These are phyloP conservation scores for Xerocomus cyaneibrunnescens DNA, from an alignment of 1,284 basidiomycete genomes.

Conservation along the genomic window DNA sequence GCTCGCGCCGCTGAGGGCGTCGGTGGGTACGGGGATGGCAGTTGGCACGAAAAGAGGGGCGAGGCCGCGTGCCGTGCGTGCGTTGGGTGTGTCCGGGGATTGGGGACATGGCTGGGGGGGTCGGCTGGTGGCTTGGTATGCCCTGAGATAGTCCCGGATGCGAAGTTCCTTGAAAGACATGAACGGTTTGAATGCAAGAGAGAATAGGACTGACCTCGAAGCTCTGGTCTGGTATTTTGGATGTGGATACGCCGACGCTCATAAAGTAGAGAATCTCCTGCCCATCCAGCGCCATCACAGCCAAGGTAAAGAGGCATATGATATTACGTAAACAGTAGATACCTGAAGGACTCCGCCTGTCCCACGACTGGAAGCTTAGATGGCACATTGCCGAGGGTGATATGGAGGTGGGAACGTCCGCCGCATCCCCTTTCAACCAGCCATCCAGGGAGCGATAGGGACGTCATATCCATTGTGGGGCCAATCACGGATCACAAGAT, in stretches of 20 bases:
- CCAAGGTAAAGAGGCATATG: constrained; percentile 8
- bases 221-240: constrained; percentile 16
- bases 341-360: too few relatives aligned
- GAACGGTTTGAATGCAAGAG: not conserved
- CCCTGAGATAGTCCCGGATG: constrained; percentile 38
- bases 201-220: constrained; percentile 27
- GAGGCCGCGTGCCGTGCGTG: constrained; percentile 37
- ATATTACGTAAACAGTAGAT: constrained; percentile 25
- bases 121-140: constrained; percentile 34
- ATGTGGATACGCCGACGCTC: constrained; percentile 26
- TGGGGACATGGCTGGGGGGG: constrained; percentile 39
- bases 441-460: too few relatives aligned
- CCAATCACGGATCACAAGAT: too few relatives aligned
- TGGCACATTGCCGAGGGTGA: too few relatives aligned
- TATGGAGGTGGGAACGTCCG: too few relatives aligned
- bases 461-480: too few relatives aligned
- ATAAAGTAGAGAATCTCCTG: constrained; percentile 28
- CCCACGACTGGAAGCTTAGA: too few relatives aligned
- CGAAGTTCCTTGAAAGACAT: constrained; percentile 37
- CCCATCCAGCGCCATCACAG: constrained; percentile 12
- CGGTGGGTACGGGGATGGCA: constrained; percentile 17
- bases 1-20: not conserved
- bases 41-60: constrained; percentile 40
- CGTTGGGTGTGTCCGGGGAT: constrained; percentile 34
- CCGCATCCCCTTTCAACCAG: too few relatives aligned